These are phyloP conservation scores for Diplodia scrobiculata DNA, from an alignment of 2,329 filamentous ascomycete genomes.

Conservation along the genomic window DNA sequence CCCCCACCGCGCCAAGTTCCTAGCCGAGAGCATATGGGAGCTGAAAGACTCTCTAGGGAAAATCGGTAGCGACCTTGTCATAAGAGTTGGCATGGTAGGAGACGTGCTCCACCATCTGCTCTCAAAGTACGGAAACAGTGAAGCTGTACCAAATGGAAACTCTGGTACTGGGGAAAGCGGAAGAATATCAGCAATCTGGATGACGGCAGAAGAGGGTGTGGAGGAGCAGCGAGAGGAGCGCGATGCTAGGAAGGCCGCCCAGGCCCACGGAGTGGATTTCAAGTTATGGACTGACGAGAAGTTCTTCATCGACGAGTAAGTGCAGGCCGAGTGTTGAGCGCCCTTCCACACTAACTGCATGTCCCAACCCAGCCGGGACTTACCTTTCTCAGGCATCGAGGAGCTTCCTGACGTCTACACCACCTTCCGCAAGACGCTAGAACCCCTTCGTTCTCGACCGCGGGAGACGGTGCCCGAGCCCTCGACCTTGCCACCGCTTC, in stretches of 20 bases:
- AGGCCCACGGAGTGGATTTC: constrained; percentile 60
- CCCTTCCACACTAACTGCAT: not conserved
- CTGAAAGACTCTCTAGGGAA: constrained; percentile 64
- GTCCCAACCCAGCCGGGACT: constrained; percentile 60
- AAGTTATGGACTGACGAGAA: constrained; percentile 73
- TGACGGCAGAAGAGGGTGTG: constrained; percentile 68
- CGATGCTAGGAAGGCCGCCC: constrained; percentile 57
- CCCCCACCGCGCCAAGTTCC: constrained; percentile 69
- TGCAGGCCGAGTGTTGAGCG: constrained; percentile 32
- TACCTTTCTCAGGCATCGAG: constrained; percentile 58
- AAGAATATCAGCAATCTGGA: constrained; percentile 59
- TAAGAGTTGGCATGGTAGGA: constrained; percentile 64
- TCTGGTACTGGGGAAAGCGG: constrained; percentile 29
- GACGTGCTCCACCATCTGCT: constrained; percentile 64
- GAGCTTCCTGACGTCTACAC: constrained; percentile 76
- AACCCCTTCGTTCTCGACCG: constrained; percentile 68
- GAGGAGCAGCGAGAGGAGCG: constrained; percentile 70
- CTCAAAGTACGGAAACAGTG: constrained; percentile 43
- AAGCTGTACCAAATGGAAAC: not conserved
- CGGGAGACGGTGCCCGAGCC: constrained; percentile 60
- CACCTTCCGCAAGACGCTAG: constrained; percentile 70
- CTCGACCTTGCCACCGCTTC: constrained; percentile 60
- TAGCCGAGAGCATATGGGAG: constrained; percentile 73
- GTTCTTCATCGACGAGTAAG: constrained; percentile 77
- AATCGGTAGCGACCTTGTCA: constrained; percentile 59